A percentile compares a stretch with the other conserved stretches of the same genome.
Conservation (phyloP, 805 yeast species). For the Wickerhamiella galacta region DNA sequence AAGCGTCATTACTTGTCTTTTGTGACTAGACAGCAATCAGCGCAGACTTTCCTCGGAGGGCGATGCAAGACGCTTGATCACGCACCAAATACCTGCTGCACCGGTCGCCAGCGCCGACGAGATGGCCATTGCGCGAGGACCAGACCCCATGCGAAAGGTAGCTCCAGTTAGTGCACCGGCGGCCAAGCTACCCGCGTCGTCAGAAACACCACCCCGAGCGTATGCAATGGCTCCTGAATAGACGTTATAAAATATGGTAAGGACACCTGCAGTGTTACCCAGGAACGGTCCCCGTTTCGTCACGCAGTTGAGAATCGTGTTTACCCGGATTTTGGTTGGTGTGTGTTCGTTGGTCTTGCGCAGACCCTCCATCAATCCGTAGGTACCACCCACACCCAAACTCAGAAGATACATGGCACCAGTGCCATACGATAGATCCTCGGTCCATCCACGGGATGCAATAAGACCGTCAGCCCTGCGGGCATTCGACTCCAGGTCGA, state of each 20-base stretch:
- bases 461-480: slow-evolving; percentile 55
- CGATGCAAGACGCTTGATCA: slow-evolving; percentile 33
- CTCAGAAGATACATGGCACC: slow-evolving; percentile 80
- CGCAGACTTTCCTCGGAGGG: slow-evolving; percentile 15
- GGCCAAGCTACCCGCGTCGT: slow-evolving; percentile 61
- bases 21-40: no score
- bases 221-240: slow-evolving; percentile 65
- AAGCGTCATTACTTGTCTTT: no score
- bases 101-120: slow-evolving; percentile 73
- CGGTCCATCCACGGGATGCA: slow-evolving; percentile 96
- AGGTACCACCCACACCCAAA: slow-evolving; percentile 75
- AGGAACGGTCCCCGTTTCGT: slow-evolving; percentile 92
- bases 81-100: slow-evolving; percentile 90
- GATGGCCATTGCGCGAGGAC: slow-evolving; percentile 74
- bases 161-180: slow-evolving; percentile 93
- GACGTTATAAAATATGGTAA: slow-evolving; percentile 77
- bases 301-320: slow-evolving; percentile 78
- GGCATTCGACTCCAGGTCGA: slow-evolving; percentile 49
- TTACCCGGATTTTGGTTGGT: slow-evolving; percentile 66
- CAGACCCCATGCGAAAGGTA: slow-evolving; percentile 68
- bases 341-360: slow-evolving; percentile 57
- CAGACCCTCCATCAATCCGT: slow-evolving; percentile 78
- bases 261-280: slow-evolving; percentile 90
- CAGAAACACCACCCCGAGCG: slow-evolving; percentile 68
- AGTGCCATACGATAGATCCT: slow-evolving; percentile 93